Base-by-base conservation (phyloP, 2,329 filamentous ascomycete genomes). In the Monosporascus sp. region DNA sequence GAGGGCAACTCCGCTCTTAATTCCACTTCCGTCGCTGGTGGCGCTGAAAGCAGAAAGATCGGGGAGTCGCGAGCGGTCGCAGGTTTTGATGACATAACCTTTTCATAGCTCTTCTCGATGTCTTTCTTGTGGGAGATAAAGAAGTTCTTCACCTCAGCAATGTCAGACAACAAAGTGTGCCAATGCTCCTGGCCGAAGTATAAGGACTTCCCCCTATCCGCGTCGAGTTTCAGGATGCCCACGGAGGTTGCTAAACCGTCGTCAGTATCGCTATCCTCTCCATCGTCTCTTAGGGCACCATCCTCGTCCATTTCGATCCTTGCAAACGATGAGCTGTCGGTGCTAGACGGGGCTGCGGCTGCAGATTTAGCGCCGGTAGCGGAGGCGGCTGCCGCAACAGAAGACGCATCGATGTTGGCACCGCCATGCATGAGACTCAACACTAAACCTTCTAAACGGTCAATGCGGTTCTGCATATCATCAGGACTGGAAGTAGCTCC, bases 381-480 rank as follows among this genome's bases (percentile, higher is more conserved):
- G 3, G 66, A 63, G n/a, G 64, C 63, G 4, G 67, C 66, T 8
- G 67, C 63, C 14, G 63, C 64, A 20, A 72, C 68, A 44, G 70
- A 63, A 11, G 74, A 65, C 8, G 72, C 59, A 48, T 81, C 78
- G 51, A 78, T 65, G 51, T 74, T 76, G 58, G 80, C 74, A 53
- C 90, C 90, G 69, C 89, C 92, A 66, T 93, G 93, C 93, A 97
- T 97, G 67, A 97, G 73, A 27, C 91, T 95, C 60, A 97, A 74
- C 56, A 97, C 93, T 69, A 97, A 76, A 63, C 89, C 88, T 79
- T 97, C 93, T 60, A 97, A 79, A 64, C 93, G 85, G 76, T 97
- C 92, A 74, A 97, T 97, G 69, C 94, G 88, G 68, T 95, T 96
- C 75, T 97, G 93, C 93, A 97, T 97, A 72, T 97, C 93, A 79